A percentile compares a stretch with the other conserved stretches of the same genome.
Conservation (phyloP, 768 basidiomycete genomes). For the Mycena pura region DNA sequence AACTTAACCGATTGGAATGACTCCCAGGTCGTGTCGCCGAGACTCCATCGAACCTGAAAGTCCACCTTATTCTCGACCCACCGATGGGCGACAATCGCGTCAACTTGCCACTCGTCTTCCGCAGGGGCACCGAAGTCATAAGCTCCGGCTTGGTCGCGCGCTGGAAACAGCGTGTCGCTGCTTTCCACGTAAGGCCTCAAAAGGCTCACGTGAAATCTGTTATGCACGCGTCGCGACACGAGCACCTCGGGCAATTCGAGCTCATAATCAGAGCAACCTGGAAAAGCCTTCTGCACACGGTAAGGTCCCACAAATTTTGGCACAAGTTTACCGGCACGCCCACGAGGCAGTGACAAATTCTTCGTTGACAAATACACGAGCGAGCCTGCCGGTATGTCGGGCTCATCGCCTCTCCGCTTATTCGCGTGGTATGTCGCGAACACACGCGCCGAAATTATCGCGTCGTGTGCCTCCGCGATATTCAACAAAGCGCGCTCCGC, state of each 20-base stretch:
- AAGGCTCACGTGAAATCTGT: slow-evolving; percentile 39
- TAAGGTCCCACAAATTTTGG: slow-evolving; percentile 50
- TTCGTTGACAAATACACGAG: slow-evolving; percentile 44
- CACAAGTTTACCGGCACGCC: slow-evolving; percentile 39
- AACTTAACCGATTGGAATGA: too few species aligned
- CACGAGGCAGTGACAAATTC: slow-evolving; percentile 42
- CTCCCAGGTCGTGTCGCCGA: too few species aligned
- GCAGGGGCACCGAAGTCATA: slow-evolving; percentile 39
- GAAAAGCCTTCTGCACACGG: slow-evolving; percentile 27
- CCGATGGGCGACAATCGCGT: slow-evolving; percentile 42
- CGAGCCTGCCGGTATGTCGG: slow-evolving; percentile 27
- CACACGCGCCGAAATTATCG: slow-evolving; percentile 40
- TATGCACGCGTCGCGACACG: slow-evolving; percentile 34
- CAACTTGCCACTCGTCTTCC: slow-evolving; percentile 45
- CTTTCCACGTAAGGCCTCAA: slow-evolving; percentile 28
- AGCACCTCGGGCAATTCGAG: slow-evolving; percentile 36
- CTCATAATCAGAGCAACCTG: slow-evolving; percentile 33
- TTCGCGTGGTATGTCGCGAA: too few species aligned
- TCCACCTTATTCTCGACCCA: too few species aligned
- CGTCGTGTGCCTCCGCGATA: slow-evolving; percentile 41
- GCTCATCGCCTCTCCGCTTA: slow-evolving; percentile 19
- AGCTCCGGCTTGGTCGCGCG: slow-evolving; percentile 29
- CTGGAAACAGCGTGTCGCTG: slow-evolving; percentile 44
- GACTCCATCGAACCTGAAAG: too few species aligned
- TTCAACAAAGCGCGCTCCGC: slow-evolving; percentile 29